phyloP scores from a whole-genome alignment of 306 rosid species.

The Bauhinia variegata region DNA sequence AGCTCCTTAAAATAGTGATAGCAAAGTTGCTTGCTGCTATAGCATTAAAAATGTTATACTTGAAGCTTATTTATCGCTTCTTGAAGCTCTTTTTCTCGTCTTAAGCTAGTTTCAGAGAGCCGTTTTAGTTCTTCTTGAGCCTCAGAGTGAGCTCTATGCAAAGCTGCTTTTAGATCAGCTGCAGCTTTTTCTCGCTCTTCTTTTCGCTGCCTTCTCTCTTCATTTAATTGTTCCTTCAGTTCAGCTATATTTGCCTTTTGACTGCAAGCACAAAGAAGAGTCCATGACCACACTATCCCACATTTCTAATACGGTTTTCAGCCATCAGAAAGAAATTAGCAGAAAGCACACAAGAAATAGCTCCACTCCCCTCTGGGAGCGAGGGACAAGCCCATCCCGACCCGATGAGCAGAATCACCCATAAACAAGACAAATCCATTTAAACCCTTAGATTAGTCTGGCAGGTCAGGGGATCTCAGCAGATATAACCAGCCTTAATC shows the following conservation, averaged over 20 bases:
- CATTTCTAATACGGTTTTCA: not conserved
- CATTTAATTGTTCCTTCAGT: constrained; percentile 74
- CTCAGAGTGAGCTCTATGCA: constrained; percentile 77
- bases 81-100: constrained; percentile 76
- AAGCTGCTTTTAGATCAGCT: constrained; percentile 79
- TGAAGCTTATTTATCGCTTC: constrained; percentile 80
- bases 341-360: constrained; percentile 1
- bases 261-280: constrained; percentile 48
- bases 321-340: constrained; percentile 15
- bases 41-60: constrained; percentile 51
- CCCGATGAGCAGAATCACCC: too few relatives aligned
- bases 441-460: not conserved
- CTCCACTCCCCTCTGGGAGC: not conserved
- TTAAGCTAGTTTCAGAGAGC: constrained; percentile 60
- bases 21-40: constrained; percentile 12
- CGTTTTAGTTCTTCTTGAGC: constrained; percentile 82
- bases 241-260: constrained; percentile 79
- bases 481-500: too few relatives aligned
- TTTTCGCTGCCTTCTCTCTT: constrained; percentile 75
- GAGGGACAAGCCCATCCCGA: too few relatives aligned
- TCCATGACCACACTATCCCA: constrained; percentile 18
- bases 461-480: not conserved
- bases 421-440: constrained; percentile 8
- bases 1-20: constrained; percentile 15
- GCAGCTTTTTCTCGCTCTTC: constrained; percentile 91